Conservation (phyloP, 2,329 filamentous ascomycete species). For the Karstenula rhodostoma region DNA sequence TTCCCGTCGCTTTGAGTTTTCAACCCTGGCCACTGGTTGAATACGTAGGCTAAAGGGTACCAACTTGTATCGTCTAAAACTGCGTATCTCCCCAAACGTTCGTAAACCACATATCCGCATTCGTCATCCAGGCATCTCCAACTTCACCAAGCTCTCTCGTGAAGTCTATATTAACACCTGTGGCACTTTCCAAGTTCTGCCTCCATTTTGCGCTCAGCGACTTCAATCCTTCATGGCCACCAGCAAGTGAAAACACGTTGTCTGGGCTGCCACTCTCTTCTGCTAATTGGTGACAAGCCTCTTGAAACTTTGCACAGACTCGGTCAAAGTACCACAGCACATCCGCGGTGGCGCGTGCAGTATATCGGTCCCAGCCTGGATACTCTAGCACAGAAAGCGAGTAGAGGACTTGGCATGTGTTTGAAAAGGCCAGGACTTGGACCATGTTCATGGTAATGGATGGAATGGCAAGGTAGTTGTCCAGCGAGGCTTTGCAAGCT, state of each 20-base stretch:
- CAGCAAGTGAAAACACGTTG: constrained; percentile 13
- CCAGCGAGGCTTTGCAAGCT: constrained; percentile 16
- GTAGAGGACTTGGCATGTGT: constrained; percentile 17
- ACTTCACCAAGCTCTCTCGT: constrained; percentile 10
- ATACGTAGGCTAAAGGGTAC: background rate
- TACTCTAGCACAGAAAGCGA: constrained; percentile 19
- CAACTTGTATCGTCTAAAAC: background rate
- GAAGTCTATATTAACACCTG: constrained; percentile 2
- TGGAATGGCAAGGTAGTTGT: constrained; percentile 16
- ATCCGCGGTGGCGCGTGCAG: constrained; percentile 18
- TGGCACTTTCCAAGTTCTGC: constrained; percentile 14
- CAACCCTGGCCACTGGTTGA: background rate
- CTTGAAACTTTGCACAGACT: constrained; percentile 1
- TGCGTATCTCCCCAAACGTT: constrained; percentile 19
- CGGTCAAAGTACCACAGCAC: constrained; percentile 21
- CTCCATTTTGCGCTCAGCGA: constrained; percentile 12
- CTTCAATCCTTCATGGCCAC: constrained; percentile 10
- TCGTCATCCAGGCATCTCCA: constrained; percentile 16
- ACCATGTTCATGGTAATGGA: constrained; percentile 14
- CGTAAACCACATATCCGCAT: constrained; percentile 22
- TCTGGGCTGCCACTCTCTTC: constrained; percentile 2
- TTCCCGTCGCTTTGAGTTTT: background rate
- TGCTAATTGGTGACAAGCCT: constrained; percentile 2
- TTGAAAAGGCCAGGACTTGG: constrained; percentile 18
- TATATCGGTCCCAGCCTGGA: constrained; percentile 22